Conservation (phyloP, 2,329 filamentous ascomycete species). For the Claviceps digitariae region DNA sequence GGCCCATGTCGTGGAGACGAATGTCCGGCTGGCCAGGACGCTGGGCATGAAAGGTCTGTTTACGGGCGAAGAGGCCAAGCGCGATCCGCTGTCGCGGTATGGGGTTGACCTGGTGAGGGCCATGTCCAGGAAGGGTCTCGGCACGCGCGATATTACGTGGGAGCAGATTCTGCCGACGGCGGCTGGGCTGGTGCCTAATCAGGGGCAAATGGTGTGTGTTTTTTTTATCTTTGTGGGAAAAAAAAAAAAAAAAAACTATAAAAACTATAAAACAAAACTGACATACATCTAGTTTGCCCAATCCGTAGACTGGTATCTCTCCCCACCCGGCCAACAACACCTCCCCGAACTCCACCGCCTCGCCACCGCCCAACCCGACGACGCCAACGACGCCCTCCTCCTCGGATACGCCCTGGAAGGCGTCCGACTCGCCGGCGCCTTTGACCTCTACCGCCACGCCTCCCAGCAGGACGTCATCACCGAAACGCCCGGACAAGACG, state of each 20-base stretch:
- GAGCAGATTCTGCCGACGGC: conserved; percentile 56
- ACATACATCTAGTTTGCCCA: conserved; percentile 45
- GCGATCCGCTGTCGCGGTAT: conserved; percentile 45
- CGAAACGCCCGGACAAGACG: conserved; percentile 36
- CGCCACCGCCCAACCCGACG: conserved; percentile 37
- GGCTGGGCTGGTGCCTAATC: conserved; percentile 53
- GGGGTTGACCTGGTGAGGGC: conserved; percentile 52
- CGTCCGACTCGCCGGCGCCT: conserved; percentile 51
- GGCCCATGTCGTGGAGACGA: conserved; percentile 46
- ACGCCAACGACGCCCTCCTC: conserved; percentile 48
- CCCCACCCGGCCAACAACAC: conserved; percentile 38
- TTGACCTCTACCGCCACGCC: conserved; percentile 46
- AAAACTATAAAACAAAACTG: neutral
- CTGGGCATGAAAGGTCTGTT: conserved; percentile 31
- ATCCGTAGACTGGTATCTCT: conserved; percentile 59
- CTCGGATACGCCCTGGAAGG: conserved; percentile 61
- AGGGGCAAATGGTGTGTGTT: conserved; percentile 47
- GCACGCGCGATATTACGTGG: conserved; percentile 54
- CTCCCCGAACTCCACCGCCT: conserved; percentile 47
- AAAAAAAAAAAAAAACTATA: neutral
- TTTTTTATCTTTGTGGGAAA: neutral
- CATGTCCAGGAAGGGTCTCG: conserved; percentile 49
- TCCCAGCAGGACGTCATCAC: conserved; percentile 29
- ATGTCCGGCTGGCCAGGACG: conserved; percentile 44
- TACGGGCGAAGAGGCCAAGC: conserved; percentile 32